Conservation (phyloP, 495 filamentous ascomycete genomes). For the Daldinia vernicosa region DNA sequence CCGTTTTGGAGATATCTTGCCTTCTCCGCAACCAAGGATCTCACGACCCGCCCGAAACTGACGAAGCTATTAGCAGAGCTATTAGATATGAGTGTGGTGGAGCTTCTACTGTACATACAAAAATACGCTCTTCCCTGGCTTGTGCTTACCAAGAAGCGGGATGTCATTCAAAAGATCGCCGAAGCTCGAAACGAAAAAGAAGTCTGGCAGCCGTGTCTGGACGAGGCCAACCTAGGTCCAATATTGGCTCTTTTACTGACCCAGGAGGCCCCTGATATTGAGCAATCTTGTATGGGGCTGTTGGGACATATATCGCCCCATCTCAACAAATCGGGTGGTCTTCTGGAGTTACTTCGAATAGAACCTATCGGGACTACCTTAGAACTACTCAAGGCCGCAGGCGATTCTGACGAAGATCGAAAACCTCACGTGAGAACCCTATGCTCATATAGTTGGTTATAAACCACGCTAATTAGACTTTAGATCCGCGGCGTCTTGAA, state of each 20-base stretch:
- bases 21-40: conserved; percentile 79
- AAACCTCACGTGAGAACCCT: conserved; percentile 57
- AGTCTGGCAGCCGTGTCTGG: conserved; percentile 52
- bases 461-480: conserved; percentile 33
- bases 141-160: conserved; percentile 76
- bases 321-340: conserved; percentile 68
- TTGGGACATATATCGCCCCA: conserved; percentile 71
- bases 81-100: conserved; percentile 72
- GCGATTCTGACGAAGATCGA: conserved; percentile 69
- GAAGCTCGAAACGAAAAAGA: conserved; percentile 68
- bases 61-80: conserved; percentile 82
- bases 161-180: conserved; percentile 83
- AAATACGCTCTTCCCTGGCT: conserved; percentile 83
- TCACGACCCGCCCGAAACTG: conserved; percentile 81
- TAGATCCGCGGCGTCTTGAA: conserved; percentile 70
- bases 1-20: conserved; percentile 90
- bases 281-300: conserved; percentile 71
- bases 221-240: conserved; percentile 74
- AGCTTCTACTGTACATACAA: conserved; percentile 82
- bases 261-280: conserved; percentile 73
- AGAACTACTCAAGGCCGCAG: conserved; percentile 84
- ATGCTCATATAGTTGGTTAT: conserved; percentile 5
- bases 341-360: conserved; percentile 74
- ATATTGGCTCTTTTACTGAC: conserved; percentile 82
- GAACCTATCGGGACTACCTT: conserved; percentile 79